phyloP scores from a whole-genome alignment of 1,139 yeast genomes.

The Pichia sp. region DNA sequence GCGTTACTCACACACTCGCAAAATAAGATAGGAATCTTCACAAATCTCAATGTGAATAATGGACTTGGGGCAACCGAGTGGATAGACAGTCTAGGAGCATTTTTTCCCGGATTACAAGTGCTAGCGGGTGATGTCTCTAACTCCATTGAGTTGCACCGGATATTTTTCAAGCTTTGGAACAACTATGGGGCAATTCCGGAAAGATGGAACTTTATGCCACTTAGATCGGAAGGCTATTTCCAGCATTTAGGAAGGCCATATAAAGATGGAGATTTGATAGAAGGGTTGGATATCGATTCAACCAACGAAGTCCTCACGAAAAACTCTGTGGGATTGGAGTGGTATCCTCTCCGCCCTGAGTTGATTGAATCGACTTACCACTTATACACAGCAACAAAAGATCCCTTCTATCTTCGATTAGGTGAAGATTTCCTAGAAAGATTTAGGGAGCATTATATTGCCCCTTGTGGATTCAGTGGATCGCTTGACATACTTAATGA shows the following conservation, averaged over 20 bases:
- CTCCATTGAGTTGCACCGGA: conserved; percentile 59
- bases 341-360: conserved; percentile 94
- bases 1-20: conserved; percentile 52
- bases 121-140: conserved; percentile 68
- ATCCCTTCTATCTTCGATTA: conserved; percentile 74
- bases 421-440: conserved; percentile 63
- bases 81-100: conserved; percentile 86
- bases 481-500: conserved; percentile 64
- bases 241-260: conserved; percentile 14
- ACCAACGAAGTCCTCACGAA: conserved; percentile 25
- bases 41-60: conserved; percentile 51
- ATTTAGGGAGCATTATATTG: conserved; percentile 47
- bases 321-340: conserved; percentile 55
- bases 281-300: conserved; percentile 19
- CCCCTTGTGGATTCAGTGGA: conserved; percentile 82
- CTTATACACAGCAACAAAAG: conserved; percentile 77
- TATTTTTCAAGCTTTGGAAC: conserved; percentile 78
- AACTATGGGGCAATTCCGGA: conserved; percentile 81
- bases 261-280: conserved; percentile 21
- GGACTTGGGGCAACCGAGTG: conserved; percentile 57
- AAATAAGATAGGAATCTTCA: conserved; percentile 49
- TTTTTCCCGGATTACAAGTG: conserved; percentile 82
- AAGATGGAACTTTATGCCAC: conserved; percentile 57
- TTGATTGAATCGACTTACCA: conserved; percentile 85
- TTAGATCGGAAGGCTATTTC: conserved; percentile 21